Conservation (phyloP, 2,329 filamentous ascomycete genomes). For the Neonectria punicea region DNA sequence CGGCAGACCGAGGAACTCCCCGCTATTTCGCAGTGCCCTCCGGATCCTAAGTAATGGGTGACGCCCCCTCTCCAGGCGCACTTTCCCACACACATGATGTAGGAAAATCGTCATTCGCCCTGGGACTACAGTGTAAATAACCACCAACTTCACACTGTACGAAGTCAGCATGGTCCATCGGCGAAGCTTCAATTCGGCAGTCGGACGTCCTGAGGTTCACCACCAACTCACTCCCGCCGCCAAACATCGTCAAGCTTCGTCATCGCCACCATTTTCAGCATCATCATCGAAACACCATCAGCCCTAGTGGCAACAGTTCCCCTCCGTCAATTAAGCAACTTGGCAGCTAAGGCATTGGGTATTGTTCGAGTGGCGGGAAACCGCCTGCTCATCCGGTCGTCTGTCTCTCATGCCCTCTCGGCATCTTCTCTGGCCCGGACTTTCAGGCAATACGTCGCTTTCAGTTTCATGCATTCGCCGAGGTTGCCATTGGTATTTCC, state of each 20-base stretch:
- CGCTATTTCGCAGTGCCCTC: constrained; percentile 1
- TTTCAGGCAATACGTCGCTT: no score
- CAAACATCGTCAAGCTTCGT: not conserved
- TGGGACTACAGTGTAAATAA: not conserved
- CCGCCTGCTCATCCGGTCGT: not conserved
- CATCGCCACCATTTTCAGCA: not conserved
- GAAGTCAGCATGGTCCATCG: not conserved
- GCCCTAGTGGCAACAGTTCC: not conserved
- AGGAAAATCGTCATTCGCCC: not conserved
- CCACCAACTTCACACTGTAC: not conserved
- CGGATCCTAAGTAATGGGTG: not conserved
- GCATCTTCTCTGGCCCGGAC: not conserved
- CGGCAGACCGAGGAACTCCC: constrained; percentile 17
- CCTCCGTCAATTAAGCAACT: not conserved
- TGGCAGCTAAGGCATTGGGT: not conserved
- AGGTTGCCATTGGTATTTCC: not conserved
- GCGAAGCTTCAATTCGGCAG: not conserved
- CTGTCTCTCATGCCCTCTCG: not conserved
- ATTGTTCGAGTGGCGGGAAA: not conserved
- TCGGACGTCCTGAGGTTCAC: not conserved
- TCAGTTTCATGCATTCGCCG: not conserved
- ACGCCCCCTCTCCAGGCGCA: not conserved
- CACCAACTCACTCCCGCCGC: no score
- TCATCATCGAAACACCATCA: constrained; percentile 1
- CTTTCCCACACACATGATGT: not conserved